phyloP scores from a whole-genome alignment of 2,329 filamentous ascomycete species.

The Aspergillus sp. region DNA sequence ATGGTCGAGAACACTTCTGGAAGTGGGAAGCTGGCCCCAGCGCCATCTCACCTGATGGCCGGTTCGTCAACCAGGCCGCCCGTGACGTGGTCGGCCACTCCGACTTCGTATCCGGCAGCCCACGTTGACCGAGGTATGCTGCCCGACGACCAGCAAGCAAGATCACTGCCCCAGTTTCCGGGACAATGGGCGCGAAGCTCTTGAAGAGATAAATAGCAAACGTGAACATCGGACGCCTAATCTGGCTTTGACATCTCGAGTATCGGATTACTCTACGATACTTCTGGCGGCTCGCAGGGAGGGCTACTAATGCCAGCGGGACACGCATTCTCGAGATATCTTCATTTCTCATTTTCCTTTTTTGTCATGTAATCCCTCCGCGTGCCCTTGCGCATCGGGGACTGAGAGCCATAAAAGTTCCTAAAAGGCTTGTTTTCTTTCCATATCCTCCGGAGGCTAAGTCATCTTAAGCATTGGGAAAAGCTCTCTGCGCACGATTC shows the following conservation, averaged over 20 bases:
- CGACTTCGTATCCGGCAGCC: slow-evolving; percentile 14
- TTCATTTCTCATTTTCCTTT: background rate
- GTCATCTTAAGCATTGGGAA: slow-evolving; percentile 11
- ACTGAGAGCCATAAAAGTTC: background rate
- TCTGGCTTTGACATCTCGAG: background rate
- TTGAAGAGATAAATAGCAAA: background rate
- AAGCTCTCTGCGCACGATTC: slow-evolving; percentile 8
- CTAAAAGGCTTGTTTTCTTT: background rate
- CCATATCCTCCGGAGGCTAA: slow-evolving; percentile 10
- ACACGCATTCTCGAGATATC: background rate
- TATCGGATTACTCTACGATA: background rate
- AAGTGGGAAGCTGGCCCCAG: background rate
- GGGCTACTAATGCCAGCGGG: background rate
- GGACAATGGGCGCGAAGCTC: slow-evolving; percentile 21
- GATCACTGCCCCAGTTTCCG: slow-evolving; percentile 18
- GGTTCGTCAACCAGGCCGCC: slow-evolving; percentile 12
- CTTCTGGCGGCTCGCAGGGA: background rate
- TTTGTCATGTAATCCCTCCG: background rate
- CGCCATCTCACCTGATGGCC: slow-evolving; percentile 6
- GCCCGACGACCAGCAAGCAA: slow-evolving; percentile 17
- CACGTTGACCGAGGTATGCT: slow-evolving; percentile 9
- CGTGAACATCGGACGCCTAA: background rate
- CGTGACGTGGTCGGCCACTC: slow-evolving; percentile 18
- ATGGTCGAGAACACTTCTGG: slow-evolving; percentile 10
- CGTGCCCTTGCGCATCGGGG: background rate